Conservation (phyloP, 768 basidiomycete genomes). For the Trametes cinnabarina region DNA sequence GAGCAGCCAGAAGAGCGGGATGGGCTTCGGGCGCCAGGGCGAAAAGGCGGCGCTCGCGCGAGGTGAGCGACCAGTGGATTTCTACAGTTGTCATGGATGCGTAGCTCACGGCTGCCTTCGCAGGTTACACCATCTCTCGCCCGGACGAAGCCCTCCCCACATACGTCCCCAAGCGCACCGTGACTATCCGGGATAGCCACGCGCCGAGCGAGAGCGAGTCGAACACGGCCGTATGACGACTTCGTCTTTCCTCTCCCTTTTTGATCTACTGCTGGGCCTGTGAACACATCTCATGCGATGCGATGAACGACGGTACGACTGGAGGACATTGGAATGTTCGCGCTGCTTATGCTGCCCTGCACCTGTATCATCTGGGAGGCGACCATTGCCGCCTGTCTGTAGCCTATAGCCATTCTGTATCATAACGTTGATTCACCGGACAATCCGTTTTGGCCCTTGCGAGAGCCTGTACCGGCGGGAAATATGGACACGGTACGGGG, state of each 20-base stretch:
- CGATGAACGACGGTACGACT: neutral
- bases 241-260: neutral
- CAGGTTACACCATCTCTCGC: constrained; percentile 54
- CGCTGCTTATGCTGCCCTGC: neutral
- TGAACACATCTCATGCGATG: neutral
- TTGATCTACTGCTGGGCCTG: neutral
- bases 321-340: too few relatives aligned
- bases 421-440: neutral
- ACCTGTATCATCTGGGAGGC: constrained; percentile 6
- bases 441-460: too few relatives aligned
- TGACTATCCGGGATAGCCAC: constrained; percentile 20
- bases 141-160: constrained; percentile 58
- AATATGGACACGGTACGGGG: too few relatives aligned
- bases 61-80: constrained; percentile 39
- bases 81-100: neutral
- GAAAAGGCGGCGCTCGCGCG: constrained; percentile 72
- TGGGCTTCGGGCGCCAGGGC: constrained; percentile 80
- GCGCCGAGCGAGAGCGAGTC: constrained; percentile 18
- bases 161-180: constrained; percentile 37
- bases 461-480: too few relatives aligned
- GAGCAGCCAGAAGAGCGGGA: constrained; percentile 35
- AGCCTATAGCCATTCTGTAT: constrained; percentile 15
- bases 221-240: constrained; percentile 11
- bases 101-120: neutral
- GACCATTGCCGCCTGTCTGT: neutral